Evolutionary conservation across 345 rosid species (phyloP).

Genomic region (Orychophragmus violaceus): DNA sequence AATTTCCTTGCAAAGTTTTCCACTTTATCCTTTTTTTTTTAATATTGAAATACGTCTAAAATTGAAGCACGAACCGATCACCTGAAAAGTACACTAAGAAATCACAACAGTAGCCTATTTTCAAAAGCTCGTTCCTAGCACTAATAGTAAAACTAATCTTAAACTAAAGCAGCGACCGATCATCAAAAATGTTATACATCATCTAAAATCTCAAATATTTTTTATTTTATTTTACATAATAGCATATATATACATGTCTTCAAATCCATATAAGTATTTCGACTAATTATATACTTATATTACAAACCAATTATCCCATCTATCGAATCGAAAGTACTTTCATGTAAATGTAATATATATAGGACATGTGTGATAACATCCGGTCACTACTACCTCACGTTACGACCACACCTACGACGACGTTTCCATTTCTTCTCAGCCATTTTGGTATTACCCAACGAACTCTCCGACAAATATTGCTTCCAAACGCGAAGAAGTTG

Average conservation of each 20-base stretch:
- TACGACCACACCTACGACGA: not conserved
- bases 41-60: too few species aligned
- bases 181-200: not conserved
- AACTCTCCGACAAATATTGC: not conserved
- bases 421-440: not conserved
- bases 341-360: not conserved
- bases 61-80: too few species aligned
- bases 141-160: too few species aligned
- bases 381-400: not conserved
- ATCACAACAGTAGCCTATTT: too few species aligned
- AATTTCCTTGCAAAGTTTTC: too few species aligned
- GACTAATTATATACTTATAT: not conserved
- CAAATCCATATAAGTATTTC: not conserved
- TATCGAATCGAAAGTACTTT: not conserved
- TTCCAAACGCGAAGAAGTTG: not conserved
- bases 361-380: not conserved
- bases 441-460: not conserved
- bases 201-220: not conserved
- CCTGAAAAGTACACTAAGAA: too few species aligned
- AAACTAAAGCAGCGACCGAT: too few species aligned
- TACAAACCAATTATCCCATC: not conserved
- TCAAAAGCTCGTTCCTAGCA: too few species aligned
- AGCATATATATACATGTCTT: not conserved
- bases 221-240: not conserved
- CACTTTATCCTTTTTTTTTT: too few species aligned